Evolutionary conservation across 164 flowering plant species (phyloP).

Genomic region (Malania oleifera): DNA sequence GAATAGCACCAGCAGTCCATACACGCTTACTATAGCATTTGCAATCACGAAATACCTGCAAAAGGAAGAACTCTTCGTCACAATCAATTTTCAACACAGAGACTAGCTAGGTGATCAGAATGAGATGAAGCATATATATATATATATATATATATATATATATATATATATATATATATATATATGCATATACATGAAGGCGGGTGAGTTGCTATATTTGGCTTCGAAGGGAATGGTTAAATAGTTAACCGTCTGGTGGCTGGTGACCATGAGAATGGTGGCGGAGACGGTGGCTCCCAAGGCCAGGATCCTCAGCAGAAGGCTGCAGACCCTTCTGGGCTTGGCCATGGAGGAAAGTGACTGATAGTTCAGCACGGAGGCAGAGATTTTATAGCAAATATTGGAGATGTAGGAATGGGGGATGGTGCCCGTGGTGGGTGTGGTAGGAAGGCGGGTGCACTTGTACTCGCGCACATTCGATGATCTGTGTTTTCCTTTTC

Average conservation of each 20-base stretch:
- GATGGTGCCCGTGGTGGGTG: no score
- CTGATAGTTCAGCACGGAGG: no score
- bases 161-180: no score
- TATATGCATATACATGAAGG: constrained; percentile 47
- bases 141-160: no score
- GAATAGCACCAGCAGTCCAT: constrained; percentile 41
- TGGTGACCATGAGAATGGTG: constrained; percentile 51
- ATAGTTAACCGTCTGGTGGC: constrained; percentile 36
- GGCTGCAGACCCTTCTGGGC: constrained; percentile 11
- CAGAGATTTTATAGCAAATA: no score
- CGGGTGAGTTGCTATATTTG: constrained; percentile 39
- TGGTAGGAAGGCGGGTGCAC: no score
- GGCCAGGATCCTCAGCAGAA: constrained; percentile 57
- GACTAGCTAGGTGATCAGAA: not conserved
- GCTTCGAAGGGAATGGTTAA: constrained; percentile 43
- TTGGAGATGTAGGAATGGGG: no score
- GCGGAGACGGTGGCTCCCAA: constrained; percentile 49
- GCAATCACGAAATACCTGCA: constrained; percentile 58
- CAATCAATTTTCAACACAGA: not conserved
- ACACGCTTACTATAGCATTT: constrained; percentile 48
- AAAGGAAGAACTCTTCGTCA: not conserved
- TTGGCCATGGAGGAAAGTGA: constrained; percentile 14
- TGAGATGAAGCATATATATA: no score
- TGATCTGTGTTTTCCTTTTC: no score
- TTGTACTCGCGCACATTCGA: no score